phyloP scores from a whole-genome alignment of 495 filamentous ascomycete species.

The Filosporella fistucella region DNA sequence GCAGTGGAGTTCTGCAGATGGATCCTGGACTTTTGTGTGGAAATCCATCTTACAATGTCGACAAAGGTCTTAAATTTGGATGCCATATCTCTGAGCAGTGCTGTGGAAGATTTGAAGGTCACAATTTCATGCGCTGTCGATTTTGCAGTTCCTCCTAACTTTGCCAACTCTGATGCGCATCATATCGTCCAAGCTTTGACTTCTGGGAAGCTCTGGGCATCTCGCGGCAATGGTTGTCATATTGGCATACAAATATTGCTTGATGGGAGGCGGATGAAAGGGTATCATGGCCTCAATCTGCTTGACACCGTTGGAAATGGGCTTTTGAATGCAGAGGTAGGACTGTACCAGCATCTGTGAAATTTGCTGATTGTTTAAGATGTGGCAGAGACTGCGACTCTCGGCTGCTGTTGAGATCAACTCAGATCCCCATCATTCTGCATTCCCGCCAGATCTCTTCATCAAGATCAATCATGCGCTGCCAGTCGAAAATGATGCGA shows the following conservation, averaged over 20 bases:
- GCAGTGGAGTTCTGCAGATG: background rate
- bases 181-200: constrained; percentile 4
- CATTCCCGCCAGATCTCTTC: background rate
- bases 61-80: constrained; percentile 8
- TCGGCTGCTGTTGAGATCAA: constrained; percentile 4
- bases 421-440: background rate
- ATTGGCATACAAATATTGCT: constrained; percentile 14
- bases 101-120: constrained; percentile 3
- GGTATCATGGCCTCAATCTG: background rate
- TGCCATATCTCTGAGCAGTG: background rate
- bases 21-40: too few relatives aligned
- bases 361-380: constrained; percentile 14
- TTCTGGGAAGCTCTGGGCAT: constrained; percentile 18
- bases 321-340: constrained; percentile 18
- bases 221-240: constrained; percentile 3
- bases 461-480: constrained; percentile 9
- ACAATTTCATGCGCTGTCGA: background rate
- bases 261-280: constrained; percentile 7
- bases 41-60: constrained; percentile 9
- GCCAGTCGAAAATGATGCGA: background rate
- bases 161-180: background rate
- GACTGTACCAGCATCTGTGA: background rate
- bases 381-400: constrained; percentile 20
- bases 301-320: constrained; percentile 8
- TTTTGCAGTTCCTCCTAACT: background rate